Conservation (phyloP, 441 rosid species). For the Mallotus repandus region DNA sequence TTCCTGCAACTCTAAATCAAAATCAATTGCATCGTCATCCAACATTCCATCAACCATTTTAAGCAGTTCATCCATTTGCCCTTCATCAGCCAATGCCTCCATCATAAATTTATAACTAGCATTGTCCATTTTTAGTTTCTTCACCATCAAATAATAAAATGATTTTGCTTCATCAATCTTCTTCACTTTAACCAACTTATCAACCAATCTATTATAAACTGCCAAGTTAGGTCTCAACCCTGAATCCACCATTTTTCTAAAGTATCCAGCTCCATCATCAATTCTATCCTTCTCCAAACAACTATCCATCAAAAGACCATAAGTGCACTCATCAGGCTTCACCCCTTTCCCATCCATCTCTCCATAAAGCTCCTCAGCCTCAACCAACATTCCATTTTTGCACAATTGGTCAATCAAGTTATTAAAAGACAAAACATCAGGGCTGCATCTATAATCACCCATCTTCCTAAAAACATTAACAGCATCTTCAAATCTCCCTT, state of each 20-base stretch:
- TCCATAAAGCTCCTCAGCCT: constrained; percentile 66
- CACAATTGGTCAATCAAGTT: constrained; percentile 82
- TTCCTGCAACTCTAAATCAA: constrained; percentile 65
- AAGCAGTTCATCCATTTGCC: constrained; percentile 70
- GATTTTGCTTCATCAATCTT: constrained; percentile 75
- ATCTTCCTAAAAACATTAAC: constrained; percentile 64
- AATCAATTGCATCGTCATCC: constrained; percentile 59
- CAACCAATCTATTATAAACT: constrained; percentile 68
- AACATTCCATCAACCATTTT: constrained; percentile 68
- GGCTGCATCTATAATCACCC: constrained; percentile 62
- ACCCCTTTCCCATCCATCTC: constrained; percentile 79
- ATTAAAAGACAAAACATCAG: constrained; percentile 69
- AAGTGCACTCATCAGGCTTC: constrained; percentile 82
- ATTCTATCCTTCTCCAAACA: constrained; percentile 58
- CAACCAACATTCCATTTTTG: constrained; percentile 53
- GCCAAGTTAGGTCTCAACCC: constrained; percentile 76
- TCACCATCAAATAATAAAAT: constrained; percentile 74
- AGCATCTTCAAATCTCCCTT: constrained; percentile 64
- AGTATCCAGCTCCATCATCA: constrained; percentile 83
- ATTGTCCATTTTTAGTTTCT: constrained; percentile 81
- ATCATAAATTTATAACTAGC: constrained; percentile 72
- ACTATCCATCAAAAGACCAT: constrained; percentile 70
- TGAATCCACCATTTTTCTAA: constrained; percentile 63
- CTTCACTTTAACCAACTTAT: constrained; percentile 56
- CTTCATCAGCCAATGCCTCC: constrained; percentile 58